These are phyloP conservation scores for Sporormia fimetaria DNA, from an alignment of 495 filamentous ascomycete species.

Conservation along the genomic window DNA sequence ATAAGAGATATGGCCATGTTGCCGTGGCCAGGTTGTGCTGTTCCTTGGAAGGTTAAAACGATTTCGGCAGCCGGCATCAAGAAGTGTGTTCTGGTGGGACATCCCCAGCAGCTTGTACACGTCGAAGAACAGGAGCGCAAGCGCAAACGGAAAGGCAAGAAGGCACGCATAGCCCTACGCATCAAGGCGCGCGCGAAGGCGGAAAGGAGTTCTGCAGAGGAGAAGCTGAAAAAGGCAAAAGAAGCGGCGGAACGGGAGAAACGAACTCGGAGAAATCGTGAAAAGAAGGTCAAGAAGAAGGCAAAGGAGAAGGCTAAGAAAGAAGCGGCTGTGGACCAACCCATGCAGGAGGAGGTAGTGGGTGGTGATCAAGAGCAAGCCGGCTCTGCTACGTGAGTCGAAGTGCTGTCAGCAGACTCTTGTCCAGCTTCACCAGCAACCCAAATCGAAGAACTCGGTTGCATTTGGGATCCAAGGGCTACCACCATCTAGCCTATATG, in stretches of 20 bases:
- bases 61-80: slow-evolving; percentile 11
- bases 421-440: too few species aligned
- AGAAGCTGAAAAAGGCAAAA: slow-evolving; percentile 18
- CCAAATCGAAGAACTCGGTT: too few species aligned
- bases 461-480: too few species aligned
- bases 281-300: slow-evolving; percentile 23
- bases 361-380: too few species aligned
- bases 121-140: slow-evolving; percentile 21
- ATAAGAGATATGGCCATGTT: slow-evolving; percentile 32
- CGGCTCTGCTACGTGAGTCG: too few species aligned
- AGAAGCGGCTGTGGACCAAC: too few species aligned
- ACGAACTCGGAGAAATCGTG: slow-evolving; percentile 21
- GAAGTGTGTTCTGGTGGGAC: slow-evolving; percentile 4
- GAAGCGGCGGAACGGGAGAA: slow-evolving; percentile 23
- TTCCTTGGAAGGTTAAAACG: slow-evolving; percentile 44
- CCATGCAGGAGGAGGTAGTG: too few species aligned
- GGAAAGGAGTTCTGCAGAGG: slow-evolving; percentile 36
- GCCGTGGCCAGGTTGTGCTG: slow-evolving; percentile 42
- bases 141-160: slow-evolving; percentile 43
- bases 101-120: background rate
- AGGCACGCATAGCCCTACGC: slow-evolving; percentile 39
- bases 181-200: slow-evolving; percentile 40
- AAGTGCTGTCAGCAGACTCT: too few species aligned
- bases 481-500: too few species aligned
- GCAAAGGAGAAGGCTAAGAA: slow-evolving; percentile 8